Conservation (phyloP, 495 filamentous ascomycete species). For the Apodospora peruviana region DNA sequence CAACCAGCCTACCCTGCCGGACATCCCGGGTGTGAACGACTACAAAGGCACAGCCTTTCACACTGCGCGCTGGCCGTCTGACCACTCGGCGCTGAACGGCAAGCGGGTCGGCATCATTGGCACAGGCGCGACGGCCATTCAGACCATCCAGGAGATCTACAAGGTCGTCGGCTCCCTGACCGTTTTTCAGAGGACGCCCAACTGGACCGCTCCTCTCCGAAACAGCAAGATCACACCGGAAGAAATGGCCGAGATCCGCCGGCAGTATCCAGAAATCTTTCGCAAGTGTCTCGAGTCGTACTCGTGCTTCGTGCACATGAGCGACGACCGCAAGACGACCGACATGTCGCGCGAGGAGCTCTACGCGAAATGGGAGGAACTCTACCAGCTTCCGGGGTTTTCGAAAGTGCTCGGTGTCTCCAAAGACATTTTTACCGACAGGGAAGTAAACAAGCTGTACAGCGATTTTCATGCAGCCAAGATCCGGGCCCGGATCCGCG, state of each 20-base stretch:
- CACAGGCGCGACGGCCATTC: conserved; percentile 49
- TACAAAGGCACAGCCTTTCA: conserved; percentile 46
- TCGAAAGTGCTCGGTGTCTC: conserved; percentile 46
- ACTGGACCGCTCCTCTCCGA: conserved; percentile 48
- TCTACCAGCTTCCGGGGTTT: conserved; percentile 48
- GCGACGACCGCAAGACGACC: conserved; percentile 32
- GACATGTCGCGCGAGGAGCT: conserved; percentile 46
- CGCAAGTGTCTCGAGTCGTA: conserved; percentile 39
- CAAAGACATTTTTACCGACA: conserved; percentile 43
- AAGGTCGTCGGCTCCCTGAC: conserved; percentile 40
- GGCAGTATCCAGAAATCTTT: conserved; percentile 42
- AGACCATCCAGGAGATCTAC: conserved; percentile 42
- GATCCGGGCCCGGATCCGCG: conserved; percentile 38
- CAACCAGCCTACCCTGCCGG: conserved; percentile 39
- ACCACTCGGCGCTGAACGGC: conserved; percentile 35
- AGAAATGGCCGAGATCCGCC: conserved; percentile 37
- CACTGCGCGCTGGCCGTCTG: conserved; percentile 46
- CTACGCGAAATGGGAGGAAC: conserved; percentile 38
- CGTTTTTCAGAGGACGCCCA: conserved; percentile 47
- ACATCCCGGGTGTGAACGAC: conserved; percentile 30
- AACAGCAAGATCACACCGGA: conserved; percentile 30
- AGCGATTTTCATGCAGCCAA: conserved; percentile 40
- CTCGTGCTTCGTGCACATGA: conserved; percentile 42
- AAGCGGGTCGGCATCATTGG: conserved; percentile 48
- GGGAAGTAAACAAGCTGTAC: conserved; percentile 40